These are phyloP conservation scores for Coemansia sp. DNA, from an alignment of 192 early-diverging fungal genomes.

Conservation along the genomic window DNA sequence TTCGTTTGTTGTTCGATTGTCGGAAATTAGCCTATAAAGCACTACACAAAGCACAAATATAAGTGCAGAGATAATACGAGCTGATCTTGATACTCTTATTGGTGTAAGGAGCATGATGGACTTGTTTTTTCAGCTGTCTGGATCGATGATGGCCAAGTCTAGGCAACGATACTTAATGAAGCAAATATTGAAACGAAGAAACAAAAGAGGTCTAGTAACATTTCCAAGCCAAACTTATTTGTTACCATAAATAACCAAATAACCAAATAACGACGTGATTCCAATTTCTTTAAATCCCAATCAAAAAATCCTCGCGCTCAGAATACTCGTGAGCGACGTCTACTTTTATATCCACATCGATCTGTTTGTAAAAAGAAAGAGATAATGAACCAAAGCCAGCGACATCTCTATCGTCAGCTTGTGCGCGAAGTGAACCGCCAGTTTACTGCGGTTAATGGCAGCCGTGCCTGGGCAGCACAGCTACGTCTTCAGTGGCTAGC, in stretches of 20 bases:
- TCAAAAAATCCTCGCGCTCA: not conserved
- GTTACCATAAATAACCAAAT: not conserved
- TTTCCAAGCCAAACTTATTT: too few relatives aligned
- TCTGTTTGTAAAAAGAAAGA: too few relatives aligned
- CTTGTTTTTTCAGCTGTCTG: not conserved
- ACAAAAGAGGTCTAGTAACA: too few relatives aligned
- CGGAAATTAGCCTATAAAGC: too few relatives aligned
- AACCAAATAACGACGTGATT: not conserved
- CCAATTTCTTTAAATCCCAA: not conserved
- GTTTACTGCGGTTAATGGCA: constrained; percentile 21
- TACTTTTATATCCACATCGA: not conserved
- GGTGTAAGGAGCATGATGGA: not conserved
- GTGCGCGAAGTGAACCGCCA: constrained; percentile 48
- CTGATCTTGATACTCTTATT: not conserved
- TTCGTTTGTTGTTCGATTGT: too few relatives aligned
- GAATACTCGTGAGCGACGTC: too few relatives aligned
- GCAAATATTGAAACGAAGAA: too few relatives aligned
- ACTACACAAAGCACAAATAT: too few relatives aligned
- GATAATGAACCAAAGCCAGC: constrained; percentile 8
- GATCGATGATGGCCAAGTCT: not conserved
- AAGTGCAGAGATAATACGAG: too few relatives aligned
- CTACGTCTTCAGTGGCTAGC: constrained; percentile 37
- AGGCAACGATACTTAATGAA: not conserved
- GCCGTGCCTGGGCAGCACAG: constrained; percentile 36
- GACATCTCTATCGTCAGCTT: constrained; percentile 39